Percentiles rank a stretch among this genome's conserved stretches.
Evolutionary conservation across 2,329 filamentous ascomycete species (phyloP).

Genomic region (Hysterium pulicare): DNA sequence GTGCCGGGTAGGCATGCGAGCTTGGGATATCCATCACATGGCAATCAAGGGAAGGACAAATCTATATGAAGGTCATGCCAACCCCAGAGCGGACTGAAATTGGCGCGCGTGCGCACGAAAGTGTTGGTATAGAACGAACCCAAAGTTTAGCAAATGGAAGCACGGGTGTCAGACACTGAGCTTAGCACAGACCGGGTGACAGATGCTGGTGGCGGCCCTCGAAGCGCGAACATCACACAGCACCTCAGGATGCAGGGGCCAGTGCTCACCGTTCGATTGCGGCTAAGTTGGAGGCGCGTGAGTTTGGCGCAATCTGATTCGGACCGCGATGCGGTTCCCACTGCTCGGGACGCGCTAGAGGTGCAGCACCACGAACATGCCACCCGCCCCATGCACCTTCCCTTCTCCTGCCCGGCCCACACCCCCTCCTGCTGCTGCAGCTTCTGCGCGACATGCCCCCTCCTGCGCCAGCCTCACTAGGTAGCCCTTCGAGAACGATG

Average conservation of each 20-base stretch:
- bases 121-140: too few species aligned
- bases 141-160: too few species aligned
- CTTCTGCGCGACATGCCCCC: slow-evolving; percentile 26
- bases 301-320: slow-evolving; percentile 3
- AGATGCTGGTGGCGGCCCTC: too few species aligned
- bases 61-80: too few species aligned
- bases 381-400: slow-evolving; percentile 1
- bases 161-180: too few species aligned
- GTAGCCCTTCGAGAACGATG: slow-evolving; percentile 22
- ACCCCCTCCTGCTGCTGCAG: slow-evolving; percentile 15
- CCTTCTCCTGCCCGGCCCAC: slow-evolving; percentile 9
- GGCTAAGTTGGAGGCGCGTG: slow-evolving; percentile 5
- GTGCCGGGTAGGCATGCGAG: not conserved
- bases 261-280: slow-evolving; percentile 3
- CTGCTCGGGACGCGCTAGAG: not conserved
- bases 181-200: too few species aligned
- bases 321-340: not conserved
- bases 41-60: too few species aligned
- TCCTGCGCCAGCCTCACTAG: slow-evolving; percentile 5
- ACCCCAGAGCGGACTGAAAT: slow-evolving; percentile 3
- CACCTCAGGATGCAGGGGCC: slow-evolving; percentile 5
- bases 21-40: too few species aligned
- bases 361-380: not conserved
- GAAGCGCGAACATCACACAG: too few species aligned
- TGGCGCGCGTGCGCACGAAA: slow-evolving; percentile 11